Conservation (phyloP, 2,329 filamentous ascomycete species). For the Geoglossum cookeanum region DNA sequence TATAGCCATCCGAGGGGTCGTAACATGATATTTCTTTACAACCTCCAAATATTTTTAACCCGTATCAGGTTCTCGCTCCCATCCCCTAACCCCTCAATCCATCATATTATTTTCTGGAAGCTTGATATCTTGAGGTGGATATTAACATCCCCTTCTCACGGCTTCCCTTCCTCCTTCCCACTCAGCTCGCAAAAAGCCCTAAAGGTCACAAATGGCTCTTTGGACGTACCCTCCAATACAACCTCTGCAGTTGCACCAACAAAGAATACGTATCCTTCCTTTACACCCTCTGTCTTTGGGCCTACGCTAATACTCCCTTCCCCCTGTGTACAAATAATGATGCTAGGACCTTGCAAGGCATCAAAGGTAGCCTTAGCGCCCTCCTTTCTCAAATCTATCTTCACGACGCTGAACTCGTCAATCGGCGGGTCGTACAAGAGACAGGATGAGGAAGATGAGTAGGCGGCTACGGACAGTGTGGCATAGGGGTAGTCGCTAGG, state of each 20-base stretch:
- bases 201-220: conserved; percentile 60
- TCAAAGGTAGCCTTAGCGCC: conserved; percentile 80
- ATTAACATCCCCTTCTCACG: background rate
- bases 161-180: conserved; percentile 20
- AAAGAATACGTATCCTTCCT: conserved; percentile 32
- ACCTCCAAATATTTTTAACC: background rate
- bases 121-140: background rate
- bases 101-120: background rate
- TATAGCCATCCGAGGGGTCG: background rate
- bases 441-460: conserved; percentile 54
- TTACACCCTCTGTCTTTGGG: conserved; percentile 50
- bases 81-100: background rate
- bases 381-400: conserved; percentile 48
- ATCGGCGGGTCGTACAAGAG: conserved; percentile 88
- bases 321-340: conserved; percentile 77
- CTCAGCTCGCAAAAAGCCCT: conserved; percentile 85
- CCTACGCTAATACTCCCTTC: conserved; percentile 72
- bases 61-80: background rate
- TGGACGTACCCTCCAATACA: conserved; percentile 45
- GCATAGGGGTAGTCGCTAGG: conserved; percentile 73
- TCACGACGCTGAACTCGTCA: conserved; percentile 83
- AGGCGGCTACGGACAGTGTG: conserved; percentile 62
- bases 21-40: background rate
- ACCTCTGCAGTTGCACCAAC: conserved; percentile 77
- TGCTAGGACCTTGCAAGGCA: conserved; percentile 68